Evolutionary conservation across 164 flowering plant genomes (phyloP).

Genomic region (Kingdonia uniflora): DNA sequence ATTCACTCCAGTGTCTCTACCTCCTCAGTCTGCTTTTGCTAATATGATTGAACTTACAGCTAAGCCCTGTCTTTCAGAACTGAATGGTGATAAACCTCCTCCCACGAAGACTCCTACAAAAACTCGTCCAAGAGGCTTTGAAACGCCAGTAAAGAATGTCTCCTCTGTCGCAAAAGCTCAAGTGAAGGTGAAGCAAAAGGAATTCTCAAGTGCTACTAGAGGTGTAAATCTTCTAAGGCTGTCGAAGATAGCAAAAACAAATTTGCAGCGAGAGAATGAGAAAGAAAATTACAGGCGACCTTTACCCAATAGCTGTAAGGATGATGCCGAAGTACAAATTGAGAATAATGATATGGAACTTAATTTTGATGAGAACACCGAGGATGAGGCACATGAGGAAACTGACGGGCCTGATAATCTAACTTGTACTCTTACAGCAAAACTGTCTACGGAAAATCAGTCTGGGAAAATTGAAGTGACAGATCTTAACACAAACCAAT

Average conservation of each 20-base stretch:
- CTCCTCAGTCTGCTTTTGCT: constrained; percentile 87
- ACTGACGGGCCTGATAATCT: constrained; percentile 47
- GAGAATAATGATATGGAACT: constrained; percentile 98
- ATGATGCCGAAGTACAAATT: constrained; percentile 81
- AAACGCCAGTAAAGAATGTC: constrained; percentile 53
- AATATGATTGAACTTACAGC: constrained; percentile 50
- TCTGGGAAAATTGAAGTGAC: constrained; percentile 29
- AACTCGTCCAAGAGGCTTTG: constrained; percentile 37
- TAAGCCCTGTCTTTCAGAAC: constrained; percentile 62
- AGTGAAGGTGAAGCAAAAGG: constrained; percentile 52
- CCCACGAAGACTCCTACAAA: constrained; percentile 60
- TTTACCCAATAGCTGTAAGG: constrained; percentile 50
- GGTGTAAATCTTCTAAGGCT: constrained; percentile 79
- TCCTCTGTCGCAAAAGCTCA: constrained; percentile 43
- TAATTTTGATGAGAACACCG: constrained; percentile 81
- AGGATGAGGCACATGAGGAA: constrained; percentile 72
- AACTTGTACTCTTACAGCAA: constrained; percentile 25
- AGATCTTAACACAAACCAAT: constrained; percentile 16
- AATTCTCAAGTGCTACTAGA: constrained; percentile 37
- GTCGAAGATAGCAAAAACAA: constrained; percentile 91
- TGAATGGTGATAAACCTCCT: constrained; percentile 58
- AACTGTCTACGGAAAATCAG: constrained; percentile 24
- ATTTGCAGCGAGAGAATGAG: constrained; percentile 84
- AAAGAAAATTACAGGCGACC: constrained; percentile 94
- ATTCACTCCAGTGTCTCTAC: constrained; percentile 42